These are phyloP conservation scores for Pichia scutulata DNA, from an alignment of 805 yeast species.

Conservation along the genomic window DNA sequence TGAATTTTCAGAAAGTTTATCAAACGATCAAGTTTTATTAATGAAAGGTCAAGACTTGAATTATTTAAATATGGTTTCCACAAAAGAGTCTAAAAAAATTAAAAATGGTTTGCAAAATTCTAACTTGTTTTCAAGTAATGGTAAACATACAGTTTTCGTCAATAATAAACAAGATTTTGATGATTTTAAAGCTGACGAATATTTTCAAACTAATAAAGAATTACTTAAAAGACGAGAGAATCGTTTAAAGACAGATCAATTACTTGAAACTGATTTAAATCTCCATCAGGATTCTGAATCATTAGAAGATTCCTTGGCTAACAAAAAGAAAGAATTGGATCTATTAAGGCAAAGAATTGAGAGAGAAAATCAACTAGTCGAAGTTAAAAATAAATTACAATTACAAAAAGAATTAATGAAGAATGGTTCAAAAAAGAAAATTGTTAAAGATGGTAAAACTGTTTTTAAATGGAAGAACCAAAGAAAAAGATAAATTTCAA, in stretches of 20 bases:
- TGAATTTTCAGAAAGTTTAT: conserved; percentile 45
- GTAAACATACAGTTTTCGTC: conserved; percentile 82
- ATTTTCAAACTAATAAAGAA: conserved; percentile 63
- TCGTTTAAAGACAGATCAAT: conserved; percentile 56
- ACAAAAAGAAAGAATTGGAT: conserved; percentile 51
- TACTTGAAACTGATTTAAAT: conserved; percentile 26
- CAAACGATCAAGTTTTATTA: conserved; percentile 70
- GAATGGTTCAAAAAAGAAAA: conserved; percentile 78
- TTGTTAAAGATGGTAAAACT: conserved; percentile 56
- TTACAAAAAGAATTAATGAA: conserved; percentile 83
- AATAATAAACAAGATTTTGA: conserved; percentile 51
- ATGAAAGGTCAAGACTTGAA: conserved; percentile 87
- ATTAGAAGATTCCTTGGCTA: conserved; percentile 10
- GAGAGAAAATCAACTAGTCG: conserved; percentile 58
- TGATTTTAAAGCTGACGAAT: conserved; percentile 53
- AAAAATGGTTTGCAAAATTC: conserved; percentile 45
- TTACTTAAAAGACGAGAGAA: conserved; percentile 62
- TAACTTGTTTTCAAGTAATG: conserved; percentile 44
- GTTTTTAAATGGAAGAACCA: conserved; percentile 80
- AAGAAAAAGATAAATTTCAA: conserved; percentile 42
- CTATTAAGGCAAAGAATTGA: conserved; percentile 57
- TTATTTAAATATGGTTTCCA: conserved; percentile 71
- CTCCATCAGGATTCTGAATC: conserved; percentile 23
- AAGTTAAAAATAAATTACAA: conserved; percentile 67
- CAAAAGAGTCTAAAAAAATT: conserved; percentile 59